Percentiles rank a stretch among this genome's conserved stretches.
phyloP scores from a whole-genome alignment of 306 rosid species.

The Cicer arietinum region DNA sequence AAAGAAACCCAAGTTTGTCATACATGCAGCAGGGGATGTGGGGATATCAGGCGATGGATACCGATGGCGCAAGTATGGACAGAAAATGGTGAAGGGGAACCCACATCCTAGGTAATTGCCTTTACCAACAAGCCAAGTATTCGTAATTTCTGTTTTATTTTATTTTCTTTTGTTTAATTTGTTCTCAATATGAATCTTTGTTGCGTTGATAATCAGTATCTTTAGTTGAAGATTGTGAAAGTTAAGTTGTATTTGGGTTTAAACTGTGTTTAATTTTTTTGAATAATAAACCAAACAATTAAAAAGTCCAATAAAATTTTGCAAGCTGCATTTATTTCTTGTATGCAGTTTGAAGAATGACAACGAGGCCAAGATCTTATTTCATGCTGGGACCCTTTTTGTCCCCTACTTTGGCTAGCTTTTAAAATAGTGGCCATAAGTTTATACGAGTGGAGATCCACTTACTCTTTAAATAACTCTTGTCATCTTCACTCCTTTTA shows the following conservation, averaged over 20 bases:
- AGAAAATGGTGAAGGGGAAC: conserved; percentile 98
- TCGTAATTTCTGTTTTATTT: conserved; percentile 9
- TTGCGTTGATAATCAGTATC: conserved; percentile 34
- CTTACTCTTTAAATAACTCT: background rate
- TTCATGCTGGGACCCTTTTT: background rate
- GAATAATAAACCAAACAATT: background rate
- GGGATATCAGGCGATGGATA: conserved; percentile 96
- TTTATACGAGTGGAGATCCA: background rate
- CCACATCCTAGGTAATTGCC: conserved; percentile 81
- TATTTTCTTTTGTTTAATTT: conserved; percentile 6
- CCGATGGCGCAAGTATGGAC: conserved; percentile 98
- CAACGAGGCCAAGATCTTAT: conserved; percentile 34
- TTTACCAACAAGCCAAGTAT: conserved; percentile 13
- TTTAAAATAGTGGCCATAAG: background rate
- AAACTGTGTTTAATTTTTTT: background rate
- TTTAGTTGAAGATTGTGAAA: conserved; percentile 23
- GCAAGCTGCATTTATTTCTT: conserved; percentile 26
- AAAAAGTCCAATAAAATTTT: conserved; percentile 11
- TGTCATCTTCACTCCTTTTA: background rate
- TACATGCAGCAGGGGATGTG: conserved; percentile 94
- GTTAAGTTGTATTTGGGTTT: conserved; percentile 22
- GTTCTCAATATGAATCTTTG: conserved; percentile 30
- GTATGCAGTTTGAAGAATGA: conserved; percentile 18
- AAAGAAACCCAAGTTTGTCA: conserved; percentile 81
- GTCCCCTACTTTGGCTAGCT: background rate